phyloP scores from a whole-genome alignment of 768 basidiomycete genomes.

The Xerocomellus intermedius region DNA sequence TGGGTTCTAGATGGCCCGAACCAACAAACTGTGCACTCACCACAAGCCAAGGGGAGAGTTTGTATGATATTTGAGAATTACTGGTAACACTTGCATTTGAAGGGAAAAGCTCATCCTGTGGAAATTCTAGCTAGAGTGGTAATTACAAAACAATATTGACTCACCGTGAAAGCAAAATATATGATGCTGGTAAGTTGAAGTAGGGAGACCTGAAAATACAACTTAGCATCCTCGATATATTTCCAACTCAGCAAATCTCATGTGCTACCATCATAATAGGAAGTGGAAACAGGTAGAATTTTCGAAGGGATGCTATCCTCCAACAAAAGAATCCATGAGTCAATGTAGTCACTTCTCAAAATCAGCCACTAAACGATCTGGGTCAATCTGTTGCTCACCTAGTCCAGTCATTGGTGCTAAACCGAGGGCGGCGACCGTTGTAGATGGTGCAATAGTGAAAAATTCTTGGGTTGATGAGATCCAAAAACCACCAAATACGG shows the following conservation, averaged over 20 bases:
- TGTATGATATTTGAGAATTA: neutral
- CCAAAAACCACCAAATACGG: slow-evolving; percentile 15
- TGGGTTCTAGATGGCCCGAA: neutral
- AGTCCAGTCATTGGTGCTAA: slow-evolving; percentile 11
- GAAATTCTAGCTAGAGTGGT: neutral
- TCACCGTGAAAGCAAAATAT: neutral
- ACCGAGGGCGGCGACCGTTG: too few species aligned
- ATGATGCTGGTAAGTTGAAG: slow-evolving; percentile 21
- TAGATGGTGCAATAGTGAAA: too few species aligned
- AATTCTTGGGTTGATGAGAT: too few species aligned
- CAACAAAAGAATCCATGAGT: slow-evolving; percentile 25
- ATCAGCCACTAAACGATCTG: neutral
- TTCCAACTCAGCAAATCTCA: neutral
- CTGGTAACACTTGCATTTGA: neutral
- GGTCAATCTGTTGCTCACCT: slow-evolving; percentile 7
- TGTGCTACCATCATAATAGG: slow-evolving; percentile 18
- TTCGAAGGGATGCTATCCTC: slow-evolving; percentile 15
- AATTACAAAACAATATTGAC: neutral
- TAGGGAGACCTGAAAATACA: slow-evolving; percentile 16
- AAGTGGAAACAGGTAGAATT: neutral
- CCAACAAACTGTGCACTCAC: slow-evolving; percentile 1
- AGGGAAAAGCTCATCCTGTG: slow-evolving; percentile 3
- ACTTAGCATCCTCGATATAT: neutral
- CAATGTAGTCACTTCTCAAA: slow-evolving; percentile 8
- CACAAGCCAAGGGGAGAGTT: slow-evolving; percentile 3